Base-by-base conservation (phyloP, 2,329 filamentous ascomycete genomes). In the Diaporthe helianthi region DNA sequence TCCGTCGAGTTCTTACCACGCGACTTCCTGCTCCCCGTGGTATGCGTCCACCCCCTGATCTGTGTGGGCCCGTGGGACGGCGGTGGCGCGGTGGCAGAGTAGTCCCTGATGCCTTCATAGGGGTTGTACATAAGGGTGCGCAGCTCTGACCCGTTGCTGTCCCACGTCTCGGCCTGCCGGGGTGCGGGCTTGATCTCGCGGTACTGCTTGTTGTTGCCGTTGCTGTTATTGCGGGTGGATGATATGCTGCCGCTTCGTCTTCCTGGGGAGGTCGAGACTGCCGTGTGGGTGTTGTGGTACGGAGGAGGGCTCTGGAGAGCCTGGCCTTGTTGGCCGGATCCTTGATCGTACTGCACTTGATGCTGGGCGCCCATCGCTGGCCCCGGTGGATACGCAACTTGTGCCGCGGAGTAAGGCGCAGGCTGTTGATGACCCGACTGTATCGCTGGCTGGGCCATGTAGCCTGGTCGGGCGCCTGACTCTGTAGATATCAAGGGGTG, bases 101-200 rank as follows among this genome's bases (percentile, higher is more conserved):
- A 87, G 73, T 89, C 86, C 74, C 88, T 89, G 75, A 88, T 87
- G 24, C 86, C 84, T 71, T 84, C 83, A 33, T 80, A 81, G 55
- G 84, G 83, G 69, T 85, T 81, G 72, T 89, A 89, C 46, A 84
- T 85, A 4, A 88, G 86, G 4, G 87, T 87, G 68, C 87, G 84
- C n/a, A 89, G 80, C 73, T 88, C 86, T 19, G 83, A 81, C 24
- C 78, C 79, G 47, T 76, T 78, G 73, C 83, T 84, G 67, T 79
- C 79, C 76, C 82, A 84, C 6, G 70, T 81, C 81, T 52, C 83
- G 78, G 74, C 86, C 86, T 36, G 85, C 80, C 8, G 85, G 83
- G 29, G 86, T 0, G 87, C 87, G 12, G 87, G 87, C 71, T 88
- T 86, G 47, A 89, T 83, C 76, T 87, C 88, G 54, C 86, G 83